Percentiles rank a stretch among this genome's conserved stretches.
These are phyloP conservation scores for Nicotiana sylvestris DNA, from an alignment of 257 asterid species.

Conservation along the genomic window DNA sequence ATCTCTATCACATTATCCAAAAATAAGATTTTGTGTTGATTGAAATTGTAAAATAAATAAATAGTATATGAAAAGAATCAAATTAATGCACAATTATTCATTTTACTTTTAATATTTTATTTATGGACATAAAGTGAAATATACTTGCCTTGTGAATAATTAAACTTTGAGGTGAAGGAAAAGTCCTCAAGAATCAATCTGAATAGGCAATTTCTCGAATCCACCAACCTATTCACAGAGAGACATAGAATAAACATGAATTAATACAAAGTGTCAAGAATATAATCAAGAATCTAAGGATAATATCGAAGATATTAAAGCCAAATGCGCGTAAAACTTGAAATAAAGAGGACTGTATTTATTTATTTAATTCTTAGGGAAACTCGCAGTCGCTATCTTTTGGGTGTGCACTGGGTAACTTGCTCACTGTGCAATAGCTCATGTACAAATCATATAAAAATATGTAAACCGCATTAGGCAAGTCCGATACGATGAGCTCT, in stretches of 20 bases:
- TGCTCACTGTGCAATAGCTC: no score
- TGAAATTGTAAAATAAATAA: not conserved
- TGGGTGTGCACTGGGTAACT: no score
- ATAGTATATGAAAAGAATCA: not conserved
- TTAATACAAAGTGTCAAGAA: not conserved
- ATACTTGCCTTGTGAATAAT: constrained; percentile 7
- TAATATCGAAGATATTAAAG: not conserved
- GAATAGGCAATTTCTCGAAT: not conserved
- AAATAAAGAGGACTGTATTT: not conserved
- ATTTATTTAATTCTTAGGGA: no score
- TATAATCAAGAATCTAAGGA: not conserved
- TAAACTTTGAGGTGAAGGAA: not conserved
- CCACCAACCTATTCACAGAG: not conserved
- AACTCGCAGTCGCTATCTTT: no score
- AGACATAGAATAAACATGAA: not conserved
- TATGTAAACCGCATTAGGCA: no score
- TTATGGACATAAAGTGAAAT: not conserved
- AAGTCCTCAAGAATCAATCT: constrained; percentile 3
- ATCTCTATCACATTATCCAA: not conserved
- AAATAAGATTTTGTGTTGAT: not conserved
- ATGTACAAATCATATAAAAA: no score
- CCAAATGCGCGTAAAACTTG: not conserved
- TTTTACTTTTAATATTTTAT: not conserved
- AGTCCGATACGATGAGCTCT: no score
- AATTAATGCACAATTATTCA: not conserved